Evolutionary conservation across 2,329 filamentous ascomycete species (phyloP).

Genomic region (Aspergillus pseudoglaucus): DNA sequence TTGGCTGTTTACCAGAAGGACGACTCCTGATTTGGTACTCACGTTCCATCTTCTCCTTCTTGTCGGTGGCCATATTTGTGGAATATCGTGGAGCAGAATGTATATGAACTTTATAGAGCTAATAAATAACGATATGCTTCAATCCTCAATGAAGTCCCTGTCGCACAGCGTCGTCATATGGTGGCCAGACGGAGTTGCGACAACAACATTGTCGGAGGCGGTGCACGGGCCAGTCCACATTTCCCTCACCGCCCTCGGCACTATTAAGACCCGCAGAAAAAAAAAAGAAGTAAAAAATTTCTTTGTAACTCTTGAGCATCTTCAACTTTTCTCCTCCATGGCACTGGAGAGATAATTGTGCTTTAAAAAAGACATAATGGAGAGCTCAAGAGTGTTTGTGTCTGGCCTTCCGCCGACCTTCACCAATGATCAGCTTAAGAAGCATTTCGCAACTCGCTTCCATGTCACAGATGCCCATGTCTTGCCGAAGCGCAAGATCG

Average conservation of each 20-base stretch:
- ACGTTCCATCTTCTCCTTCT: slow-evolving; percentile 73
- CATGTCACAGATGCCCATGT: slow-evolving; percentile 88
- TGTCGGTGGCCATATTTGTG: slow-evolving; percentile 42
- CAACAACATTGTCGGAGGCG: neutral
- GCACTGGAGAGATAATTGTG: slow-evolving; percentile 3
- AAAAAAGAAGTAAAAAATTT: slow-evolving; percentile 14
- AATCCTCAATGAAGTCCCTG: neutral
- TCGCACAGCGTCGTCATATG: neutral
- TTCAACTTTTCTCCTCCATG: slow-evolving; percentile 7
- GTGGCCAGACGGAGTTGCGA: slow-evolving; percentile 1
- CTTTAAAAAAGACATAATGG: slow-evolving; percentile 41
- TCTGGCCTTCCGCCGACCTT: slow-evolving; percentile 76
- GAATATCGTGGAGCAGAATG: neutral
- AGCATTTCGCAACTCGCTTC: slow-evolving; percentile 74
- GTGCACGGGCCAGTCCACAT: slow-evolving; percentile 20
- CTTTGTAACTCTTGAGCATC: slow-evolving; percentile 5
- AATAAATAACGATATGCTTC: neutral
- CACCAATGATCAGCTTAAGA: slow-evolving; percentile 75
- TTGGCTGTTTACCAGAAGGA: slow-evolving; percentile 9
- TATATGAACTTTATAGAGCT: slow-evolving; percentile 3
- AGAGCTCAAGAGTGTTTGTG: slow-evolving; percentile 69
- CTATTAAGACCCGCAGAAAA: slow-evolving; percentile 23
- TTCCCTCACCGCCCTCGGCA: slow-evolving; percentile 27
- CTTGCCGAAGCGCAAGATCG: slow-evolving; percentile 81
- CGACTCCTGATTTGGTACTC: slow-evolving; percentile 19